Base-by-base conservation (phyloP, 768 basidiomycete species). In the Collybiopsis luxurians region DNA sequence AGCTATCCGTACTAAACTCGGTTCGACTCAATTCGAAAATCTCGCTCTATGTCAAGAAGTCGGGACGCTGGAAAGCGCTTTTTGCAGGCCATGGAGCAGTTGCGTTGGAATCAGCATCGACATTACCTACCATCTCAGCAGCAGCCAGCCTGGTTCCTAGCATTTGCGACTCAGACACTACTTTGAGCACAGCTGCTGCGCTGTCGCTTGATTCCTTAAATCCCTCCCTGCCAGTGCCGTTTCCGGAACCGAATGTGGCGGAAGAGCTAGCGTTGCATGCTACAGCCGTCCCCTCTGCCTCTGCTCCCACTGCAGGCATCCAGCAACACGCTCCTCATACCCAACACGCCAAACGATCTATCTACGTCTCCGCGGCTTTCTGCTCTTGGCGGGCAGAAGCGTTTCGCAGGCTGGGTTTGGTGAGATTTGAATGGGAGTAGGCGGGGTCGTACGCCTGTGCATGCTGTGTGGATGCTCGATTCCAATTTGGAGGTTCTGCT, bases 391-490 rank as follows among this genome's bases (percentile, higher is more conserved):
- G n/a, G n/a, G n/a, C n/a, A n/a, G n/a, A n/a, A n/a, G n/a, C n/a
- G n/a, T n/a, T n/a, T n/a, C n/a, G n/a, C n/a, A n/a, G n/a, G n/a
- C n/a, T n/a, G n/a, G n/a, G n/a, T n/a, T n/a, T n/a, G n/a, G n/a
- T n/a, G n/a, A n/a, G n/a, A n/a, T n/a, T n/a, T n/a, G n/a, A n/a
- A n/a, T n/a, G n/a, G n/a, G n/a, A n/a, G n/a, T n/a, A n/a, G 4
- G 81, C 87, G 85, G 55, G 90, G 90, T 1, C 78, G 89, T 62
- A 95, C 91, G 0, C 89, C 89, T 38, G 92, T 94, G 23, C 92
- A 95, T 67, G 84, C 90, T 2, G 83, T 92, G 0, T 78, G 95
- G 42, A 80, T 93, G 36, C 91, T 92, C 0, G 90, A 93, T 60
- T 85, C 9, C 63, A 69, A 46, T 38, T 60, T 67, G 60, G 69